Conservation (phyloP, 345 rosid species). For the Brassica nigra region DNA sequence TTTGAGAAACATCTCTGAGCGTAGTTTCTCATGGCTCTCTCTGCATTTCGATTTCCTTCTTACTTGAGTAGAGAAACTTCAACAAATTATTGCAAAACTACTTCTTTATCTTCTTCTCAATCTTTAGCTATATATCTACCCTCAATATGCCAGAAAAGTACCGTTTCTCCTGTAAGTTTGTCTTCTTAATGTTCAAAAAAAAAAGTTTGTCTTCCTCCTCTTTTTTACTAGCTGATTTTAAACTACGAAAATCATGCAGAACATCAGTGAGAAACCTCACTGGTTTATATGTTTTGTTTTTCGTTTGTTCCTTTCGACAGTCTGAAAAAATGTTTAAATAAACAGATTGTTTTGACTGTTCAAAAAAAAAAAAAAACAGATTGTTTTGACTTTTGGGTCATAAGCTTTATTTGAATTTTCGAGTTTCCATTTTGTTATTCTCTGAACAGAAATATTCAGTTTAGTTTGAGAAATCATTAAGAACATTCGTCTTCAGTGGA, state of each 20-base stretch:
- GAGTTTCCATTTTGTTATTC: neutral
- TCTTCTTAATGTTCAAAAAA: too few relatives aligned
- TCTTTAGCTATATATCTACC: slow-evolving; percentile 53
- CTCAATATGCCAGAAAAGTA: slow-evolving; percentile 35
- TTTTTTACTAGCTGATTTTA: neutral
- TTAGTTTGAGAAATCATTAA: neutral
- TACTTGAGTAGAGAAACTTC: slow-evolving; percentile 31
- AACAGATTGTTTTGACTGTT: neutral
- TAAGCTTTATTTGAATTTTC: neutral
- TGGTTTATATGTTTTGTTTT: neutral
- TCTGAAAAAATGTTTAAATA: neutral
- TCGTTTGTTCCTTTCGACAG: neutral
- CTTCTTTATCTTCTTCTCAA: slow-evolving; percentile 45
- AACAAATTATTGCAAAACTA: slow-evolving; percentile 45
- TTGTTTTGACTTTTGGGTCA: neutral
- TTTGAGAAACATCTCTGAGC: neutral
- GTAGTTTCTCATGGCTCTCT: slow-evolving; percentile 61
- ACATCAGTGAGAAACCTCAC: neutral
- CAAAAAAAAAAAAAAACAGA: neutral
- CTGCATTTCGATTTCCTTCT: slow-evolving; percentile 65
- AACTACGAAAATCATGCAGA: neutral
- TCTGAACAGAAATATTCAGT: neutral
- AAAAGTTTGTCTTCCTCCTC: neutral
- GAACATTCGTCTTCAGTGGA: neutral
- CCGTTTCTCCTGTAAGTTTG: slow-evolving; percentile 5